A percentile compares a stretch with the other conserved stretches of the same genome.
Conservation (phyloP, 148 eudicot genomes). For the Pouteria glomerata region DNA sequence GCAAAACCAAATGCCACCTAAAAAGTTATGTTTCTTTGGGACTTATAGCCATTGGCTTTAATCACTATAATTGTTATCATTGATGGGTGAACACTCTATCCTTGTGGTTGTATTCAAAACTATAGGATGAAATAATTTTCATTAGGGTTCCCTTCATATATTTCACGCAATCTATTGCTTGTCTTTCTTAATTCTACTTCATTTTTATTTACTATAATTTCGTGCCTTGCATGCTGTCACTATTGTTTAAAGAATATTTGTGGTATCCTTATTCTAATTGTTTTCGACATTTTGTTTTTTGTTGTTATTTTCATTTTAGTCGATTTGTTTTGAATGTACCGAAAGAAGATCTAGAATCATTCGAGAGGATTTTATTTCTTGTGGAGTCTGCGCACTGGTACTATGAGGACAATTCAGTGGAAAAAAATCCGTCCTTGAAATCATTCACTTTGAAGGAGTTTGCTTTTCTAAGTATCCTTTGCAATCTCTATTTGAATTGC, state of each 20-base stretch:
- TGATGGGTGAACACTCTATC: no score
- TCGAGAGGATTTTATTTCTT: constrained; percentile 92
- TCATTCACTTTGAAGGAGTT: constrained; percentile 90
- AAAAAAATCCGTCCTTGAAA: constrained; percentile 86
- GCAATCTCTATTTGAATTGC: neutral
- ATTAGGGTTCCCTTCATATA: neutral
- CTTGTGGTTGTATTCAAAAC: no score
- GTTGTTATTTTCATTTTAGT: constrained; percentile 34
- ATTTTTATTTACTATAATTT: neutral
- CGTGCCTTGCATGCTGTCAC: neutral
- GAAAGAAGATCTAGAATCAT: constrained; percentile 93
- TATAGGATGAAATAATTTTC: no score
- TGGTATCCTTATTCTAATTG: neutral
- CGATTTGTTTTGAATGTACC: constrained; percentile 99
- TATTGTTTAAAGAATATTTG: neutral
- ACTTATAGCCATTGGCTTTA: no score
- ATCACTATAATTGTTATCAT: no score
- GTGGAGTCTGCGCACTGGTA: constrained; percentile 99
- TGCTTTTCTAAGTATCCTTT: constrained; percentile 85
- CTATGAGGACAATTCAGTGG: constrained; percentile 95
- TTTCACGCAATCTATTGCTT: neutral
- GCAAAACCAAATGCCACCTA: no score
- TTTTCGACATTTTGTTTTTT: neutral
- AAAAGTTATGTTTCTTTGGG: no score
- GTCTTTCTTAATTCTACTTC: neutral